Conservation (phyloP, 192 early-diverging fungal genomes). For the Coemansia umbellata region DNA sequence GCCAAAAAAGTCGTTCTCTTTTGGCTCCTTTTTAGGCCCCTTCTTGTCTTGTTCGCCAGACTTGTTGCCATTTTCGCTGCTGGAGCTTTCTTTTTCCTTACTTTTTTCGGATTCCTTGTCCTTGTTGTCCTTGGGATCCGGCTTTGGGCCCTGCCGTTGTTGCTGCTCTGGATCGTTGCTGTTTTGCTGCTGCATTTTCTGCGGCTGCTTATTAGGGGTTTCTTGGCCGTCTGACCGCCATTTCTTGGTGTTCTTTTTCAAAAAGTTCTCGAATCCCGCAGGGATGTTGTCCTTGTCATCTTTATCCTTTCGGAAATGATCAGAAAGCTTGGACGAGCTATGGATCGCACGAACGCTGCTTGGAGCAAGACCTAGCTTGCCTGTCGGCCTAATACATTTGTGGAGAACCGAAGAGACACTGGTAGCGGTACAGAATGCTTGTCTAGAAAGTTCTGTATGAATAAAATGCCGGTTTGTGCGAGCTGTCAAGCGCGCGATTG, state of each 20-base stretch:
- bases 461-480: background rate
- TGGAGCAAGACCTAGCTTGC: background rate
- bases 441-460: too few species aligned
- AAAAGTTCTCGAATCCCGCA: constrained; percentile 70
- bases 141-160: constrained; percentile 9
- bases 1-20: constrained; percentile 32
- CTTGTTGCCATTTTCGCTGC: constrained; percentile 14
- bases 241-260: constrained; percentile 51
- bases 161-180: constrained; percentile 1
- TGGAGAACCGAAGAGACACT: background rate
- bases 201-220: constrained; percentile 13
- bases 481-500: background rate
- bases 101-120: constrained; percentile 2
- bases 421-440: too few species aligned
- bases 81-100: constrained; percentile 5
- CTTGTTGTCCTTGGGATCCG: constrained; percentile 7
- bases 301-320: constrained; percentile 9
- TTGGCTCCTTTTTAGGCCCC: constrained; percentile 37
- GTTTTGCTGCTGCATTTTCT: constrained; percentile 4
- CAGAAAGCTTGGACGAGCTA: constrained; percentile 16
- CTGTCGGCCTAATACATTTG: background rate
- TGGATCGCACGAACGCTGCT: constrained; percentile 31
- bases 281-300: constrained; percentile 49
- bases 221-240: constrained; percentile 25
- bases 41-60: constrained; percentile 21